Base-by-base conservation (phyloP, 2,329 filamentous ascomycete genomes). In the Verticillium dahliae region DNA sequence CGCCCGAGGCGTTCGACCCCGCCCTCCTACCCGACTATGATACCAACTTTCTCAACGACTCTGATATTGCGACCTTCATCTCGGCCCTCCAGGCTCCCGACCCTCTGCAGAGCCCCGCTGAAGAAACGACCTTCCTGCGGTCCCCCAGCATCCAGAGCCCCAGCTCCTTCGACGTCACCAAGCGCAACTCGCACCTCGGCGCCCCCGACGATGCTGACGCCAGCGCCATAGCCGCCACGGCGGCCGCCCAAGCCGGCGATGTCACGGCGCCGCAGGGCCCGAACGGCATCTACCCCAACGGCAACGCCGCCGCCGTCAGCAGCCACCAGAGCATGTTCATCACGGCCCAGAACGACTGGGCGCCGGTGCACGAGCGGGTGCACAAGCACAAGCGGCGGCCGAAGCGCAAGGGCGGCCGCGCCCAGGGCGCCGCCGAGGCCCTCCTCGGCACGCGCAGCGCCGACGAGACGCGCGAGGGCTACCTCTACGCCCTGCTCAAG, bases 261-360 rank as follows among this genome's bases (percentile, higher is more conserved):
- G 62, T 70, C n/a, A 41, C 67, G 11, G 65, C 64, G 1, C 61
- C 69, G 0, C 18, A 61, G 60, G 15, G 60, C 69, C 31, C 14
- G 7, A 56, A 56, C 15, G 62, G 58, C 54, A 13, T 41, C 7
- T 41, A 41, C 13, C 55, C 56, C 11, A 27, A 35, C 56, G 57
- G 38, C 14, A 56, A 56, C 33, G 60, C 66, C 9, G 62, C 68
- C 4, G 62, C 66, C 6, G 63, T 63, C 61, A 74, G 66, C 65
- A 65, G 58, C 14, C 67, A 70, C 39, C 73, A 75, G 62, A 76
- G 75, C 45, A 76, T 85, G 58, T 92, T 93, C 72, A 91, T 98
- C 69, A 90, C 91, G 3, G 94, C 95, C 50, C 86, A 96, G 71
- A 96, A 96, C 73, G 95, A 99, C 79, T 99, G 95, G 95, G 88